These are phyloP conservation scores for Coniochaeta sp. DNA, from an alignment of 2,329 filamentous ascomycete species.

Conservation along the genomic window DNA sequence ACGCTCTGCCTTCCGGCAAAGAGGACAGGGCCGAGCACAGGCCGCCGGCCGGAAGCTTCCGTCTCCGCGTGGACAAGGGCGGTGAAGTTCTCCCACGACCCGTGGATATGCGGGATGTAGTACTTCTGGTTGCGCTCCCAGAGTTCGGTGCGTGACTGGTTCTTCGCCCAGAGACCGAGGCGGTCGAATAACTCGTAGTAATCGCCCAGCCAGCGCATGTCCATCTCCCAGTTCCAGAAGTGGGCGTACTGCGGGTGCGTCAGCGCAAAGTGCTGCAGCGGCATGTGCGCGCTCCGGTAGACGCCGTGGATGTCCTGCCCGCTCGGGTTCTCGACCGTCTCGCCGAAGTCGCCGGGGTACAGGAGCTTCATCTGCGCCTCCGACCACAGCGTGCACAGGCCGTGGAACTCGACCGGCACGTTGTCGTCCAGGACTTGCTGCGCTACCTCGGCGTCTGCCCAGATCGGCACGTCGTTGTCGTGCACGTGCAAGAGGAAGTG, in stretches of 20 bases:
- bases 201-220: slow-evolving; percentile 57
- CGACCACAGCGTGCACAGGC: slow-evolving; percentile 77
- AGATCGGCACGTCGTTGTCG: slow-evolving; percentile 71
- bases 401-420: slow-evolving; percentile 69
- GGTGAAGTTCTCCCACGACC: slow-evolving; percentile 65
- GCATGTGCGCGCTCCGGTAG: slow-evolving; percentile 57
- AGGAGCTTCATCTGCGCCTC: slow-evolving; percentile 76
- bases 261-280: slow-evolving; percentile 57
- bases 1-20: slow-evolving; percentile 41
- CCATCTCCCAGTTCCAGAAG: slow-evolving; percentile 68
- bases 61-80: slow-evolving; percentile 57
- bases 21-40: slow-evolving; percentile 62
- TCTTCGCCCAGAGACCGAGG: slow-evolving; percentile 56
- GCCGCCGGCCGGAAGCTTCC: slow-evolving; percentile 36
- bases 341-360: slow-evolving; percentile 65
- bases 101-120: slow-evolving; percentile 66
- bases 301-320: slow-evolving; percentile 58
- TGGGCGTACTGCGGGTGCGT: slow-evolving; percentile 58
- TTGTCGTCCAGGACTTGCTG: slow-evolving; percentile 61
- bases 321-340: slow-evolving; percentile 53
- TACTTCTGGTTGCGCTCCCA: slow-evolving; percentile 75
- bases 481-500: slow-evolving; percentile 84
- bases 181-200: slow-evolving; percentile 68
- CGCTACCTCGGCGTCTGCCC: slow-evolving; percentile 69
- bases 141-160: slow-evolving; percentile 62